These are phyloP conservation scores for Sclerotinia borealis DNA, from an alignment of 2,329 filamentous ascomycete species.

Conservation along the genomic window DNA sequence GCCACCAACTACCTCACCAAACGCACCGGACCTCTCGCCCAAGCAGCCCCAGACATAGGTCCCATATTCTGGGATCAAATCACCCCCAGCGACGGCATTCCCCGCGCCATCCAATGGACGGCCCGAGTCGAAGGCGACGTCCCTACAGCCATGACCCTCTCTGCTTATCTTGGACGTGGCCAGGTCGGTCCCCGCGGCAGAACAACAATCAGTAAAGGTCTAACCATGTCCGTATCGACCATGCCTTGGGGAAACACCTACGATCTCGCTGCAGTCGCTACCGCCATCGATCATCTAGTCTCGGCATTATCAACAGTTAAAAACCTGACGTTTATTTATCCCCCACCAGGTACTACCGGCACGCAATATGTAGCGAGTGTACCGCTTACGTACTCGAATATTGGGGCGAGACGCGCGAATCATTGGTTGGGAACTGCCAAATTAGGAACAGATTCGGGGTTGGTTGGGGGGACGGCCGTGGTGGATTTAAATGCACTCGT, in stretches of 20 bases:
- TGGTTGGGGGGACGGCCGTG: constrained; percentile 49
- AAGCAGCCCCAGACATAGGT: constrained; percentile 60
- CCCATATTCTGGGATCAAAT: constrained; percentile 58
- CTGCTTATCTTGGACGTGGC: constrained; percentile 59
- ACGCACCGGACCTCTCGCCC: constrained; percentile 54
- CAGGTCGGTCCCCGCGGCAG: constrained; percentile 51
- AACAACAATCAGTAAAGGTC: constrained; percentile 51
- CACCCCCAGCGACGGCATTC: constrained; percentile 50
- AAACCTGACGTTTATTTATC: constrained; percentile 51
- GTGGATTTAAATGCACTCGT: constrained; percentile 59
- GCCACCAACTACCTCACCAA: constrained; percentile 41
- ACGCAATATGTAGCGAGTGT: constrained; percentile 50
- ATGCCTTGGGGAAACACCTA: constrained; percentile 45
- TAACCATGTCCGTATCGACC: constrained; percentile 53
- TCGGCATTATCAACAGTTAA: constrained; percentile 47
- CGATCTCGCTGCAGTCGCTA: constrained; percentile 58
- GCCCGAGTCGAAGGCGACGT: constrained; percentile 50
- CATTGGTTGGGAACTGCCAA: constrained; percentile 51
- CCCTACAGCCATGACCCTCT: constrained; percentile 36
- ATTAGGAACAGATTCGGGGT: constrained; percentile 45
- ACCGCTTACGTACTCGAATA: constrained; percentile 27
- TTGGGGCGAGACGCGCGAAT: constrained; percentile 26
- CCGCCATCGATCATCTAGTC: constrained; percentile 55
- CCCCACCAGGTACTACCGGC: constrained; percentile 45
- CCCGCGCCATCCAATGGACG: constrained; percentile 60